These are phyloP conservation scores for Rosa lucieae DNA, from an alignment of 306 rosid genomes.

Conservation along the genomic window DNA sequence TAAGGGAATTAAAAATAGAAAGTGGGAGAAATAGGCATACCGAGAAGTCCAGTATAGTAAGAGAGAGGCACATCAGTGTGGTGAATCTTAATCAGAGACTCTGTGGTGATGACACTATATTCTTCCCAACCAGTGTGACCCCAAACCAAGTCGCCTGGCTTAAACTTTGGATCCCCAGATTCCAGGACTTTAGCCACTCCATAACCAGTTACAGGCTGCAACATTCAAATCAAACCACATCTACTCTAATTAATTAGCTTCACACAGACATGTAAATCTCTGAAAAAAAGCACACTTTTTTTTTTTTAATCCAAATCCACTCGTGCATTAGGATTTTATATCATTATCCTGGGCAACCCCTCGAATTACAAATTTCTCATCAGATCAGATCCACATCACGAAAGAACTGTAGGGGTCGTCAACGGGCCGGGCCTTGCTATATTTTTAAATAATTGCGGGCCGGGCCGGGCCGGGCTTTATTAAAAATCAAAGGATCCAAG, in stretches of 20 bases:
- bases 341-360: not conserved
- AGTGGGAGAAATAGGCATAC: conserved; percentile 24
- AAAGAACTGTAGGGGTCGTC: no score
- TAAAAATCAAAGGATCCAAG: no score
- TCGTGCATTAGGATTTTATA: not conserved
- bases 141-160: conserved; percentile 60
- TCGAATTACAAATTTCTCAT: not conserved
- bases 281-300: not conserved
- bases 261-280: not conserved
- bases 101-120: conserved; percentile 39
- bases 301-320: not conserved
- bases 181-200: conserved; percentile 60
- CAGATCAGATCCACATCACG: not conserved
- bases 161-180: conserved; percentile 49
- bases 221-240: conserved; percentile 4
- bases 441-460: no score
- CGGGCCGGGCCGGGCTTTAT: no score
- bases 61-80: conserved; percentile 64
- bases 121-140: conserved; percentile 69
- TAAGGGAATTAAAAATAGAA: not conserved
- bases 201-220: conserved; percentile 42
- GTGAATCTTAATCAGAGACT: conserved; percentile 42
- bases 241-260: not conserved
- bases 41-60: conserved; percentile 66
- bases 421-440: no score